Percentiles rank a stretch among this genome's conserved stretches.
Evolutionary conservation across 345 rosid genomes (phyloP).

Genomic region (Reutealis trisperma): DNA sequence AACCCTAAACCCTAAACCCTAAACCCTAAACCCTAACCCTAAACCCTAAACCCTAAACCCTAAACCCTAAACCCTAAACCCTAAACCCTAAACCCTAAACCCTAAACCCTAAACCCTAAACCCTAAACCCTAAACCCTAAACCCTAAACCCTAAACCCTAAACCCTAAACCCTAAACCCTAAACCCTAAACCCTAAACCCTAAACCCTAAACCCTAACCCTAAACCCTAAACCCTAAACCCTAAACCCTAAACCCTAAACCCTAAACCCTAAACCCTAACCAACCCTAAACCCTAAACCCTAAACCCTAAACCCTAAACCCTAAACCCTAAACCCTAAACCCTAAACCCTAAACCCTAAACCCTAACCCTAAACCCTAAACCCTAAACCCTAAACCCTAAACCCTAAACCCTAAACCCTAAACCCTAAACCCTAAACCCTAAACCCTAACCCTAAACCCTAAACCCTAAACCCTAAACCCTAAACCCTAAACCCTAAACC

Average conservation of each 20-base stretch:
- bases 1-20: conserved; percentile 21
- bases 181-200: not conserved
- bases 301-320: conserved; percentile 13
- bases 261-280: conserved; percentile 17
- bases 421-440: conserved; percentile 23
- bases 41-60: not conserved
- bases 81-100: conserved; percentile 1
- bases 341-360: conserved; percentile 13
- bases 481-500: conserved; percentile 17
- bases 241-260: conserved; percentile 27
- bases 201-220: conserved; percentile 15
- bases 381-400: conserved; percentile 20
- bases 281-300: conserved; percentile 18
- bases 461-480: conserved; percentile 18
- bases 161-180: conserved; percentile 1
- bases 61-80: not conserved
- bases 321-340: conserved; percentile 15
- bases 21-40: not conserved
- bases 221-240: conserved; percentile 26
- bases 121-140: not conserved
- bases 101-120: not conserved
- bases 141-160: conserved; percentile 2
- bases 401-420: conserved; percentile 17
- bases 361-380: conserved; percentile 15
- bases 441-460: conserved; percentile 24